Base-by-base conservation (phyloP, 2,329 filamentous ascomycete species). In the Huntiella abstrusa region DNA sequence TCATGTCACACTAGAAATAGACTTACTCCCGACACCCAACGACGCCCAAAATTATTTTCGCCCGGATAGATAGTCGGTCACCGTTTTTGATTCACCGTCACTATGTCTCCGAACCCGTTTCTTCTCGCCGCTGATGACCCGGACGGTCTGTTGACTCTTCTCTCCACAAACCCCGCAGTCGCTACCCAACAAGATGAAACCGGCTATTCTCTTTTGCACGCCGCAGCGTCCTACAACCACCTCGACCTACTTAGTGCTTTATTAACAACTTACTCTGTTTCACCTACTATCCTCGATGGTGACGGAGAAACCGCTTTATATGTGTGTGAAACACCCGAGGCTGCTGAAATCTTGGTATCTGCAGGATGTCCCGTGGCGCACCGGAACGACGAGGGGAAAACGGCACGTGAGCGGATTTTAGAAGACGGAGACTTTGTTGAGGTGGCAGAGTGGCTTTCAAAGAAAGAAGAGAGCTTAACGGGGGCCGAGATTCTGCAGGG, bases 281-380 rank as follows among this genome's bases (percentile, higher is more conserved):
- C 87, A 50, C 73, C 86, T 41, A 80, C 95, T 58, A 66, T 95
- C 45, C 74, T 73, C 53, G 91, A 98, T 58, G 84, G 94, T 60
- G 91, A 98, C 59, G 75, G 78, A 48, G 91, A 98, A 63, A 95
- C 88, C 1, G 82, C 88, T n/a, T 68, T 98, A 4, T 98, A 94
- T 57, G 84, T 86, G n/a, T 77, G 79, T 22, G 91, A 98, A 62
- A 83, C 76, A 0, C 67, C 81, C 42, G 78, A 83, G 3, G 79
- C 85, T 38, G 88, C 88, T 15, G 75, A 74, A 54, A 73, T 79
- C 45, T 67, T 98, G 5, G 73, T 96, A 3, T 85, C 94, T 60
- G 67, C 96, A 3, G 75, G 77, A 4, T 74, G 82, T 32, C 77
- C 93, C 54, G 60, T 73, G 34, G 63, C 62, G 15, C 66, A 79